phyloP scores from a whole-genome alignment of 2,329 filamentous ascomycete genomes.

The Ophiostoma sp. region DNA sequence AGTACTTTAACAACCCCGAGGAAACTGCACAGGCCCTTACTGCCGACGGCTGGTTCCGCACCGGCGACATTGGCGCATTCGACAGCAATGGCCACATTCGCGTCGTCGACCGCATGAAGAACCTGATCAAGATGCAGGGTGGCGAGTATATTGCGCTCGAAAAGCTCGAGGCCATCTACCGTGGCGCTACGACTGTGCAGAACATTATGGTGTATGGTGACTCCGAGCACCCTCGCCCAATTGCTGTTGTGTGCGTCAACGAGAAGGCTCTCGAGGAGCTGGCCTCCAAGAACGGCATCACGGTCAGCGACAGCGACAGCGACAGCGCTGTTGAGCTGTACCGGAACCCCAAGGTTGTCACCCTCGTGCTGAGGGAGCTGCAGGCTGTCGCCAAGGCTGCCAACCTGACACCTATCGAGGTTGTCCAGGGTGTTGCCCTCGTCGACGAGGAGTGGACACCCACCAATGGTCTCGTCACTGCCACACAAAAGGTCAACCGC shows the following conservation, averaged over 20 bases:
- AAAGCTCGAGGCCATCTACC: conserved; percentile 89
- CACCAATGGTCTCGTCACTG: conserved; percentile 59
- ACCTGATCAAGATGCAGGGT: conserved; percentile 89
- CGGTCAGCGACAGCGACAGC: not conserved
- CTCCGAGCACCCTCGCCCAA: conserved; percentile 65
- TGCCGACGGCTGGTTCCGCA: conserved; percentile 92
- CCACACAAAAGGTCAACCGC: conserved; percentile 58
- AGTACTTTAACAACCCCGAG: conserved; percentile 80
- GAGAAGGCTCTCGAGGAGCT: conserved; percentile 58
- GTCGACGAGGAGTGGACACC: conserved; percentile 86
- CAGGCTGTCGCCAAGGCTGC: conserved; percentile 59
- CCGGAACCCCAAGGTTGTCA: conserved; percentile 59
- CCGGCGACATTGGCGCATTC: conserved; percentile 91
- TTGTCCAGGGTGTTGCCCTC: conserved; percentile 69
- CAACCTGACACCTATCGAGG: conserved; percentile 66
- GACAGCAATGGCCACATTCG: conserved; percentile 70
- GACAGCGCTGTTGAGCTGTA: conserved; percentile 49
- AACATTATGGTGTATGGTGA: conserved; percentile 88
- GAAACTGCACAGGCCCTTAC: conserved; percentile 77
- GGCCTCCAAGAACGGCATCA: conserved; percentile 56
- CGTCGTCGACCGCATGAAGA: conserved; percentile 97
- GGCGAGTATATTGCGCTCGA: conserved; percentile 97
- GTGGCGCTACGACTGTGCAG: conserved; percentile 68
- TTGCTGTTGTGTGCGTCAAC: conserved; percentile 71
- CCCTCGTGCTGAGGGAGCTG: conserved; percentile 61